Base-by-base conservation (phyloP, 2,329 filamentous ascomycete species). In the Acrocalymma vagum region DNA sequence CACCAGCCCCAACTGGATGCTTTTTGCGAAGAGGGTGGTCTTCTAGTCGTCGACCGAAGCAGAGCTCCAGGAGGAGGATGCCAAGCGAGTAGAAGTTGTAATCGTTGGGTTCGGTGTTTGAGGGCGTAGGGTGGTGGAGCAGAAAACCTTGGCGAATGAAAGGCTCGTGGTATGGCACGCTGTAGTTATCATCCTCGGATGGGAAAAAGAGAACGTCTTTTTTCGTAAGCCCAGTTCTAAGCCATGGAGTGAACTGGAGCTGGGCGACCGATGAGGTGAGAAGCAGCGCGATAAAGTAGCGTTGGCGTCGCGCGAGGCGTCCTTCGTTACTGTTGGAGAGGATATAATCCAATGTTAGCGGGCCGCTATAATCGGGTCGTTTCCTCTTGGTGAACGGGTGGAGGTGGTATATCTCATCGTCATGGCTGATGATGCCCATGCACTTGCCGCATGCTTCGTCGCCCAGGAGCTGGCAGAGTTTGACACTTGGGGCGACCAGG, bases 111-210 rank as follows among this genome's bases (percentile, higher is more conserved):
- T 32, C 29, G n/a, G 15, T 15, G 16, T 20, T 6, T 18, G 22
- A 4, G 16, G 11, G n/a, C 5, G 14, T 13, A 25, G 16, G 65
- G 90, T 84, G 62, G 89, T 75, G 75, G 86, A 86, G 74, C 90
- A 88, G 26, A 86, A 90, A 63, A 85, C 86, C 78, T 79, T 73
- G 44, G 75, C 82, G 2, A 86, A 90, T 44, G 85, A 87, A 59
- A 83, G 80, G 14, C 84, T 86, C 87, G 89, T 90, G 42, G 26
- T 39, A 50, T 7, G 38, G 17, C 13, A 47, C 14, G 6, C 9
- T 29, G 18, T 18, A n/a, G 18, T 32, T 17, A n/a, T 50, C 32
- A 16, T 44, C 35, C 5, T 29, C 27, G 11, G 13, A 28, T 5
- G 43, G 42, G 18, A 51, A 48, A 31, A 56, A 53, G 5, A 49